Conservation (phyloP, 2,329 filamentous ascomycete species). For the Leptodontidium sp. region DNA sequence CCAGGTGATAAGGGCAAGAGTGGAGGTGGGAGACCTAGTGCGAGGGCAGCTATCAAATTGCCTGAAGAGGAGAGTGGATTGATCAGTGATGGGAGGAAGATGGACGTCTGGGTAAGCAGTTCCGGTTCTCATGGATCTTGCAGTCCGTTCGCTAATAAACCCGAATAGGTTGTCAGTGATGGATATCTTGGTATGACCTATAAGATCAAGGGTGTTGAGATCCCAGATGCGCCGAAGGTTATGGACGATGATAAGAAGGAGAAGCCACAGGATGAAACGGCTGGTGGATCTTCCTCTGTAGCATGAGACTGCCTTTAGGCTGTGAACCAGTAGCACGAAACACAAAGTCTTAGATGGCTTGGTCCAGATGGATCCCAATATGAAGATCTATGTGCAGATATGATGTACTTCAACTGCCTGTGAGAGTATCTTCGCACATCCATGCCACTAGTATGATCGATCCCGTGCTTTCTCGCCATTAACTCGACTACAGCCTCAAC, state of each 20-base stretch:
- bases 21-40: slow-evolving; percentile 56
- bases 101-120: slow-evolving; percentile 75
- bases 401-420: too few relatives aligned
- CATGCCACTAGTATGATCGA: too few relatives aligned
- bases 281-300: background rate
- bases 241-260: slow-evolving; percentile 40
- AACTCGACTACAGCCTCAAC: too few relatives aligned
- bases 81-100: slow-evolving; percentile 58
- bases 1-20: slow-evolving; percentile 39
- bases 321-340: background rate
- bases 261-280: slow-evolving; percentile 22
- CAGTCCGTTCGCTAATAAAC: background rate
- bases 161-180: slow-evolving; percentile 65
- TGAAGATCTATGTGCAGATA: too few relatives aligned
- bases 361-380: too few relatives aligned
- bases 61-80: slow-evolving; percentile 51
- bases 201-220: slow-evolving; percentile 42
- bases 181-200: slow-evolving; percentile 79
- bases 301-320: background rate
- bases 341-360: too few relatives aligned
- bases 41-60: slow-evolving; percentile 67
- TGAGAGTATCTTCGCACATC: too few relatives aligned
- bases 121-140: background rate
- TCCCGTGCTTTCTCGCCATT: too few relatives aligned
- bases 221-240: slow-evolving; percentile 43